These are phyloP conservation scores for Penicillium brasilianum DNA, from an alignment of 2,329 filamentous ascomycete species.

Conservation along the genomic window DNA sequence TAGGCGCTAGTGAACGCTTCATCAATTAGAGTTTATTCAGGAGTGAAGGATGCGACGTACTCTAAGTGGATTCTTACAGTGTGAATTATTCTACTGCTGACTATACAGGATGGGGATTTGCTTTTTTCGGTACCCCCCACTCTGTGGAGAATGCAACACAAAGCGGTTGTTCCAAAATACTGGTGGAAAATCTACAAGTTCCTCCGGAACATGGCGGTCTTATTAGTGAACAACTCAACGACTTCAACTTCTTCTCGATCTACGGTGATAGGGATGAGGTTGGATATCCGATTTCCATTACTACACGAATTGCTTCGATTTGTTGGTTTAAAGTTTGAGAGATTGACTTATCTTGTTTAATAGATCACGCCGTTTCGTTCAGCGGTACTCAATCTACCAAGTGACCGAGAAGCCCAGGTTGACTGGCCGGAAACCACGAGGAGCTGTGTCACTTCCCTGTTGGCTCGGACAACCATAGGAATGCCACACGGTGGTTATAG, in stretches of 20 bases:
- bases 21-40: not conserved
- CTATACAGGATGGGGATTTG: not conserved
- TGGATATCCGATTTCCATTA: constrained; percentile 1
- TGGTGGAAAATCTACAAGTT: constrained; percentile 1
- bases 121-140: constrained; percentile 1
- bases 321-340: constrained; percentile 1
- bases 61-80: not conserved
- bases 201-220: not conserved
- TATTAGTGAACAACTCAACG: not conserved
- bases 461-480: constrained; percentile 1
- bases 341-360: not conserved
- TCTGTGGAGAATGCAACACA: not conserved
- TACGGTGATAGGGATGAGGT: constrained; percentile 1
- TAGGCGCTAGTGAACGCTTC: not conserved
- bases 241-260: not conserved
- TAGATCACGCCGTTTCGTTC: constrained; percentile 4
- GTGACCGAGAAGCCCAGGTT: constrained; percentile 1
- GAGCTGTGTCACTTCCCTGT: not conserved
- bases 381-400: constrained; percentile 2
- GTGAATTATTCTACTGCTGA: constrained; percentile 1
- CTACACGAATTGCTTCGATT: constrained; percentile 4
- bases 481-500: not conserved
- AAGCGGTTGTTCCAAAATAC: constrained; percentile 1
- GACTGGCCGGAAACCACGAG: constrained; percentile 3
- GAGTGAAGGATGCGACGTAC: constrained; percentile 1